Evolutionary conservation across 257 asterid species (phyloP).

Genomic region (Nicotiana paniculata): DNA sequence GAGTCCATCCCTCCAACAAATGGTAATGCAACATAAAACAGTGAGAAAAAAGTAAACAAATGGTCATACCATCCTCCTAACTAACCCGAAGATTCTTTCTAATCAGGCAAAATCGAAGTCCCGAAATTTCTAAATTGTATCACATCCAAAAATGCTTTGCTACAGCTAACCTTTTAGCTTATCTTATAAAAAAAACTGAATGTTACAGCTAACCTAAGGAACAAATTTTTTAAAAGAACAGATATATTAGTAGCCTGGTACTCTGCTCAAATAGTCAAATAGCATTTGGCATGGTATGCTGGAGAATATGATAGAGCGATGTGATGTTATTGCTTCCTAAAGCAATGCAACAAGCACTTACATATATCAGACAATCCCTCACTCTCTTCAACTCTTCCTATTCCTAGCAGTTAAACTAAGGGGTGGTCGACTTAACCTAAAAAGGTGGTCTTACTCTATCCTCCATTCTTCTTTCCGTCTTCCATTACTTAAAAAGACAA

Average conservation of each 20-base stretch:
- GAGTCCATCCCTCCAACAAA: not conserved
- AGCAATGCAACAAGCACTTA: not conserved
- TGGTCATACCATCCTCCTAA: not conserved
- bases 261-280: not conserved
- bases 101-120: too few species aligned
- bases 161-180: too few species aligned
- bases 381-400: not conserved
- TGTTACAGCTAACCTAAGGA: too few species aligned
- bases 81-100: too few species aligned
- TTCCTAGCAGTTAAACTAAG: not conserved
- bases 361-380: not conserved
- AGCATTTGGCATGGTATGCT: not conserved
- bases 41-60: not conserved
- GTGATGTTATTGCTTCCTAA: not conserved
- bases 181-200: too few species aligned
- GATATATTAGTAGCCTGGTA: not conserved
- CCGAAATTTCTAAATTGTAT: too few species aligned
- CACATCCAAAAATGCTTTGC: too few species aligned
- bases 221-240: too few species aligned
- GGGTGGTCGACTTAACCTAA: not conserved
- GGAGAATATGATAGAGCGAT: not conserved
- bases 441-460: not conserved
- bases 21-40: not conserved
- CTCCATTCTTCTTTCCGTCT: not conserved
- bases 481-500: not conserved